Percentiles rank a stretch among this genome's conserved stretches.
Evolutionary conservation across 768 basidiomycete genomes (phyloP).

Genomic region (Phylloporus arenicola): DNA sequence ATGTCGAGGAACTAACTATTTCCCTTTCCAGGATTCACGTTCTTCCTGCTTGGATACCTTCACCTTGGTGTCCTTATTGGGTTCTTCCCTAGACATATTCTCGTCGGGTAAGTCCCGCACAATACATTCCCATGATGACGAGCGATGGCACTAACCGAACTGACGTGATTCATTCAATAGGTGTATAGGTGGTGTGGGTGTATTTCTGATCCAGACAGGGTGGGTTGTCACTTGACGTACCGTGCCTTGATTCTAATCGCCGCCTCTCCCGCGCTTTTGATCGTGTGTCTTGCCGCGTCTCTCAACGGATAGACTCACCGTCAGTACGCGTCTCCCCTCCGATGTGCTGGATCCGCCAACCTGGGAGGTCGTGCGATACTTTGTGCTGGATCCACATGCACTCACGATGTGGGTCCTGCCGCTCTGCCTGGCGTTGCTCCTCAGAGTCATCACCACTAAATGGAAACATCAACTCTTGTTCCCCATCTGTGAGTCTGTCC

Average conservation of each 20-base stretch:
- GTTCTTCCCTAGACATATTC: conserved; percentile 94
- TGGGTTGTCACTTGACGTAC: conserved; percentile 27
- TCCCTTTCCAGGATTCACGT: conserved; percentile 43
- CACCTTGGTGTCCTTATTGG: conserved; percentile 82
- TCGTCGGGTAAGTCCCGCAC: conserved; percentile 67
- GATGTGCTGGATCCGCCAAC: conserved; percentile 64
- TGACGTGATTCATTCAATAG: conserved; percentile 24
- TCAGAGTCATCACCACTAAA: conserved; percentile 74
- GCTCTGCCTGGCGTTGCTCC: conserved; percentile 63
- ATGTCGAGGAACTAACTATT: conserved; percentile 4
- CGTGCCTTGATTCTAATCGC: conserved; percentile 1
- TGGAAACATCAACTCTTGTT: conserved; percentile 89
- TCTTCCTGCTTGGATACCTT: conserved; percentile 81
- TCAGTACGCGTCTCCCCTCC: conserved; percentile 77
- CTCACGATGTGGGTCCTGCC: conserved; percentile 79
- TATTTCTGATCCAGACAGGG: conserved; percentile 89
- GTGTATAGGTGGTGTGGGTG: conserved; percentile 93
- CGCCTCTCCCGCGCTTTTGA: background rate
- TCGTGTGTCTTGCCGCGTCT: background rate
- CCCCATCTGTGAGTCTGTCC: conserved; percentile 61
- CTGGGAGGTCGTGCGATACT: conserved; percentile 56
- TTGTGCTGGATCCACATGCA: conserved; percentile 60
- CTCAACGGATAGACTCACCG: conserved; percentile 55
- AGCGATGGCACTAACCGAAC: background rate
- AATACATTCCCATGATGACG: background rate